phyloP scores from a whole-genome alignment of 306 rosid species.

The Prunus mongolica region DNA sequence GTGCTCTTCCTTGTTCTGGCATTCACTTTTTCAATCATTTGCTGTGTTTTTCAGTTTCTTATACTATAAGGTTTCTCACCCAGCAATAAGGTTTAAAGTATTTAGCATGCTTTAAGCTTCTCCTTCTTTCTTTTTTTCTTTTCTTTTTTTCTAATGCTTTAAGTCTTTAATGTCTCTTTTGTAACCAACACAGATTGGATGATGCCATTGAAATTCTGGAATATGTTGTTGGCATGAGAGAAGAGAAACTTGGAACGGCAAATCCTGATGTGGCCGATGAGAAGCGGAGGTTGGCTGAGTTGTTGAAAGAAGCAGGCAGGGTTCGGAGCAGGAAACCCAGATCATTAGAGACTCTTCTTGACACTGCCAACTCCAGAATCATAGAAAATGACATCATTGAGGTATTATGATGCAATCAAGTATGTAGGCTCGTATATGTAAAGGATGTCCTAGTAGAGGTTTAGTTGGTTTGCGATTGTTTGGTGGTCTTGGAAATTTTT shows the following conservation, averaged over 20 bases:
- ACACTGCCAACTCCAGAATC: constrained; percentile 31
- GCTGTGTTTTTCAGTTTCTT: too few species aligned
- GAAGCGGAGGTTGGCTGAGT: constrained; percentile 68
- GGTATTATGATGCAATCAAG: constrained; percentile 39
- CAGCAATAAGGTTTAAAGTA: neutral
- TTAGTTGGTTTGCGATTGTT: constrained; percentile 32
- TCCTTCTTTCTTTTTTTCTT: neutral
- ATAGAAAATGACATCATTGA: constrained; percentile 34
- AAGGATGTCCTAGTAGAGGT: constrained; percentile 10
- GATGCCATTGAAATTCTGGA: constrained; percentile 81
- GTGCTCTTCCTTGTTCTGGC: neutral
- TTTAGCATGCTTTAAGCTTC: neutral
- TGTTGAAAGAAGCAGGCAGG: constrained; percentile 77
- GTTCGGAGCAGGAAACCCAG: constrained; percentile 51
- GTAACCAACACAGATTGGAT: constrained; percentile 44
- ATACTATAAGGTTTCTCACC: neutral
- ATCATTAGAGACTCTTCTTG: constrained; percentile 71
- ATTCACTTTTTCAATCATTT: neutral
- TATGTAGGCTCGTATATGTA: constrained; percentile 24
- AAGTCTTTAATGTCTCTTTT: constrained; percentile 12
- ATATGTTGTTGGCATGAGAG: constrained; percentile 78
- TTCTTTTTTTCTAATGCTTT: neutral
- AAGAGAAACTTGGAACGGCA: constrained; percentile 85
- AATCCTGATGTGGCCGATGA: constrained; percentile 79
- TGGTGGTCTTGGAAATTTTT: constrained; percentile 20